Base-by-base conservation (phyloP, 768 basidiomycete genomes). In the Porpolomopsis calyptriformis region DNA sequence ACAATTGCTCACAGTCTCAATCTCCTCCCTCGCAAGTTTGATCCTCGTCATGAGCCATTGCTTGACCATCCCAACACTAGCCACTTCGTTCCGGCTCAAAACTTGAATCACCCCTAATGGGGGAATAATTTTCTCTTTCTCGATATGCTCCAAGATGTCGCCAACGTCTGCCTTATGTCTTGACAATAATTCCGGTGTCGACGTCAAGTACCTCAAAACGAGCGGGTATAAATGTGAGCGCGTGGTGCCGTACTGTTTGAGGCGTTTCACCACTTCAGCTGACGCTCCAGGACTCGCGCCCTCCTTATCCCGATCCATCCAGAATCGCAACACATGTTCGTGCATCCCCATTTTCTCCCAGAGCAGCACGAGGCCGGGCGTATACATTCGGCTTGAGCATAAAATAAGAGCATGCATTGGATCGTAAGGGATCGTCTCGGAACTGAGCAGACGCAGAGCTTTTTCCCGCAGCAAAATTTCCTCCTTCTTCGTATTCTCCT, bases 311-410 rank as follows among this genome's bases (percentile, higher is more conserved):
- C 72, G 72, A 48, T 87, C 85, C 76, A 94, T 93, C 83, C 85
- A 92, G 67, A 88, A 96, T 19, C 92, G 76, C 24, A 98, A 59
- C 39, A 98, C 81, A 53, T 96, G 93, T 55, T 97, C 94, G 60
- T 90, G 88, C 94, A 96, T 93, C 5, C 86, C 91, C 67, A 92
- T 70, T 50, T 76, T 80, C 65, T 96, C 96, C 88, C 92, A 98
- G 2, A 98, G 71, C 4, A 87, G 64, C 2, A 98, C 85, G 9
- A 94, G 73, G 1, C 96, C 96, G 0, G 77, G 75, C 0, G 82
- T 91, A 55, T 91, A 96, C 10, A 68, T 72, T 31, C 77, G 73
- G 22, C 81, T 88, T 4, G 92, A 90, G 64, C 94, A 98, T 1
- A 99, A 73, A 31, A 99, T 85, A n/a, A 98, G 69, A 2, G 93